Conservation (phyloP, 1,284 basidiomycete genomes). For the Grifola frondosa region DNA sequence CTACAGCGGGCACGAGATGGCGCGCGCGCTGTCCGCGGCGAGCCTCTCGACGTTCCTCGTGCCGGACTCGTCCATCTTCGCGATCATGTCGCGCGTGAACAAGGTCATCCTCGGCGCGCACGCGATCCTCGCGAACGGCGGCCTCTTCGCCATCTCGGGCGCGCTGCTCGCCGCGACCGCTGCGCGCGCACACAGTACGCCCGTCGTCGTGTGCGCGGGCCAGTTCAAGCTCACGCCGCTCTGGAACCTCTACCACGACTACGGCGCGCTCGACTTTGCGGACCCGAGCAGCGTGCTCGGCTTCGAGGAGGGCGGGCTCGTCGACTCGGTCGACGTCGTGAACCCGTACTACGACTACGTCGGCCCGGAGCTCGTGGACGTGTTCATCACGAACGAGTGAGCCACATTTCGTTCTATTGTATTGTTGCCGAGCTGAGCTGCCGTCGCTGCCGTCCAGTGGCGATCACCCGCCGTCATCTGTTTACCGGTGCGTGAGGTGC, state of each 20-base stretch:
- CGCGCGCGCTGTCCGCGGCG: slow-evolving; percentile 70
- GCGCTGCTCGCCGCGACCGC: slow-evolving; percentile 84
- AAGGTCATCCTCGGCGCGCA: slow-evolving; percentile 95
- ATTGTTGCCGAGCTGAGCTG: slow-evolving; percentile 9
- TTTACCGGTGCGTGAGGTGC: slow-evolving; percentile 63
- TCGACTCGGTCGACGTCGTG: slow-evolving; percentile 85
- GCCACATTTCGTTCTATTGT: slow-evolving; percentile 38
- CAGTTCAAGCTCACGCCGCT: slow-evolving; percentile 95
- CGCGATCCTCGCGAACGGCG: slow-evolving; percentile 93
- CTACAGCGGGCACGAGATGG: slow-evolving; percentile 86
- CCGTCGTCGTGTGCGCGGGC: slow-evolving; percentile 92
- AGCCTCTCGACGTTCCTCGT: slow-evolving; percentile 94
- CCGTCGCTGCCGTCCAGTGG: slow-evolving; percentile 52
- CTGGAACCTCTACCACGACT: slow-evolving; percentile 91
- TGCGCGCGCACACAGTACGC: slow-evolving; percentile 89
- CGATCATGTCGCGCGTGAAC: slow-evolving; percentile 95
- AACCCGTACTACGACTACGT: slow-evolving; percentile 97
- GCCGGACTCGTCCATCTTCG: slow-evolving; percentile 93
- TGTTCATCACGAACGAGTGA: slow-evolving; percentile 96
- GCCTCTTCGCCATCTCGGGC: slow-evolving; percentile 88
- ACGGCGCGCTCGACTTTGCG: slow-evolving; percentile 84
- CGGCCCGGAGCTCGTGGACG: slow-evolving; percentile 86
- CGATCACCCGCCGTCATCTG: slow-evolving; percentile 89
- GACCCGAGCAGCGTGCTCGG: slow-evolving; percentile 82
- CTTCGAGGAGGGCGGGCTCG: slow-evolving; percentile 74